These are phyloP conservation scores for Taiozyma onychis DNA, from an alignment of 1,139 yeast genomes.

Conservation along the genomic window DNA sequence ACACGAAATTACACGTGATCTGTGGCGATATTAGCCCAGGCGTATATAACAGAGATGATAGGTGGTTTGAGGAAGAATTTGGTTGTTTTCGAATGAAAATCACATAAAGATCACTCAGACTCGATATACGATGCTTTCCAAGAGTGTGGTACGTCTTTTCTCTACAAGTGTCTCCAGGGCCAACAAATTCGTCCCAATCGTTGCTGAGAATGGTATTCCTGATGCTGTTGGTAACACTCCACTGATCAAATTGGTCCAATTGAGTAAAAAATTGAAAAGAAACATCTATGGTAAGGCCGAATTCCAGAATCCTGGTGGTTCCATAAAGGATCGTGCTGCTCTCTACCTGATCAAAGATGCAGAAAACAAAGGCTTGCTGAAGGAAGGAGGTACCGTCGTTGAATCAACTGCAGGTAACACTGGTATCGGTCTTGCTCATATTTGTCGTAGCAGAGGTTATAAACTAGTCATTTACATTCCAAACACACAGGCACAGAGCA, in stretches of 20 bases:
- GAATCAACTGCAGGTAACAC: constrained; percentile 81
- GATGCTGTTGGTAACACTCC: constrained; percentile 91
- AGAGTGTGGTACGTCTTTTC: constrained; percentile 6
- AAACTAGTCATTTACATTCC: constrained; percentile 87
- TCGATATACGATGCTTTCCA: constrained; percentile 3
- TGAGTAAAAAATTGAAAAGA: constrained; percentile 60
- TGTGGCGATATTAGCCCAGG: not conserved
- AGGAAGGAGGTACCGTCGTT: constrained; percentile 47
- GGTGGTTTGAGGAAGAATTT: not conserved
- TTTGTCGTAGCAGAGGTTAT: constrained; percentile 79
- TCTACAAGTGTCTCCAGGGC: constrained; percentile 2
- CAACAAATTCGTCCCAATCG: constrained; percentile 38
- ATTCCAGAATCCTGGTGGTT: constrained; percentile 92
- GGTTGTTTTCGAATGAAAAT: not conserved
- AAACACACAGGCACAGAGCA: constrained; percentile 74
- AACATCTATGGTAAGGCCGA: constrained; percentile 87
- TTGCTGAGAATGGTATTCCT: constrained; percentile 56
- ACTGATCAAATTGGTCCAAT: constrained; percentile 54
- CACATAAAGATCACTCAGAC: not conserved
- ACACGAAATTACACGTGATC: constrained; percentile 12
- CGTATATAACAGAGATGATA: not conserved
- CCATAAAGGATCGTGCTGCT: constrained; percentile 91
- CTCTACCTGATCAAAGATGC: constrained; percentile 73
- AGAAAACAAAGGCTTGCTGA: constrained; percentile 59
- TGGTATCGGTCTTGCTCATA: constrained; percentile 87